Evolutionary conservation across 2,329 filamentous ascomycete species (phyloP), one percentile per base, ranked within the genome.

Genomic region (Neofusicoccum sp.): DNA sequence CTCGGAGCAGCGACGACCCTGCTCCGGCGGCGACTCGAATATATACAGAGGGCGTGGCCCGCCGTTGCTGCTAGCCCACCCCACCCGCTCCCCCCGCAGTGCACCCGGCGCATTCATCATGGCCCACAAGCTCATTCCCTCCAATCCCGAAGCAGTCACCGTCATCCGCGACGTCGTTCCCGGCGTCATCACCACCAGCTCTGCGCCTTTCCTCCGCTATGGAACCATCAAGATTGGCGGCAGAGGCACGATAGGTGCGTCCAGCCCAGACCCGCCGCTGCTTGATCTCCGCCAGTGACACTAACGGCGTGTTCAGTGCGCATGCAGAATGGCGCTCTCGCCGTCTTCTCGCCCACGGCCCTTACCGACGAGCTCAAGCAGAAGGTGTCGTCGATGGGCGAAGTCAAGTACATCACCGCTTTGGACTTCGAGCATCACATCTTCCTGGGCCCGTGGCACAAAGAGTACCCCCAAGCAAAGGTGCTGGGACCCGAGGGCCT

Each of bases 371-470:
- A 88, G 61, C 87, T 92, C 40, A 86, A 88, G 72, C 79, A 90
- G 56, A 78, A 82, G 59, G 75, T 85, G 20, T 80, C 86, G n/a
- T 73, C 79, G 30, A 63, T 81, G 60, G 87, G 87, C 53, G 82
- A 86, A 43, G 85, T 97, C 56, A 84, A 83, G 66, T 98, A 98
- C 81, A 87, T 99, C 66, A 81, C 93, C 28, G 93, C 95, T 0
- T 86, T 89, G 1, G 95, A 99, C 74, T 82, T 90, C 57, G 92
- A 99, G 79, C 95, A 99, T 76, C 95, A 99, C 82, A 91, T 99
- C 73, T 96, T 95, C 79, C 74, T 99, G 58, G 88, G 89, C 0
- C 82, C 90, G 51, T 99, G 95, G 93, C 86, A 89, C 69, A 79
- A 84, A 51, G 89, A 86, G 28, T 98, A 86, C 73, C 93, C 93